Evolutionary conservation across 768 basidiomycete species (phyloP), one percentile per base, ranked within the genome.

Genomic region (Leccinum rimulosum): DNA sequence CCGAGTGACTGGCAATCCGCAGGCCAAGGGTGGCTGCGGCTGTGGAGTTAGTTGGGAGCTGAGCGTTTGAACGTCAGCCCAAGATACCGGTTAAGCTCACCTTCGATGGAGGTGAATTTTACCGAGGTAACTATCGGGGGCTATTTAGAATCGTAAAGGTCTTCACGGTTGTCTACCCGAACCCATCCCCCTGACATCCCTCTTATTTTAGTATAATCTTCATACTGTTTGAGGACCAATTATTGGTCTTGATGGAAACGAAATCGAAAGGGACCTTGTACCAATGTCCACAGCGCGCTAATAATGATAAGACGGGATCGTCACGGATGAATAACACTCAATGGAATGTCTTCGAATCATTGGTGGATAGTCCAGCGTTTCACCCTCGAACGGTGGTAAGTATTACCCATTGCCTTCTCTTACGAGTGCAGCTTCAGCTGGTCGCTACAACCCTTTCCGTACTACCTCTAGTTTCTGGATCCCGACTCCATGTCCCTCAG

Each of bases 11-110:
- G 84, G 89, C 25, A 99, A 98, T 65, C 96, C 96, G 0, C 91
- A 93, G 72, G 89, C 95, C 0, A 88, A 93, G 64, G 93, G 93
- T 2, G 92, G 92, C 0, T 98, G 96, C 62, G 95, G 96, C 1
- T 99, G 96, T 67, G 96, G 96, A 15, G 87, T 98, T 22, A 95
- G 93, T 69, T 97, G 93, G 95, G 94, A 66, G 25, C n/a, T 62
- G 4, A 62, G 65, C 31, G 33, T 30, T 31, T 31, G 27, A 33
- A 31, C 30, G 2, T 22, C 6, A 40, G 17, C n/a, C 15, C 2
- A n/a, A n/a, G 9, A 40, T 40, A 40, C 38, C 17, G 17, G n/a
- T n/a, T n/a, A 4, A 40, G 4, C 9, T n/a, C 40, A 40, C 9
- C 40, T 40, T 40, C 40, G 40, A 40, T n/a, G 40, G 9, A 10